Conservation (phyloP, 805 yeast species). For the Kazachstania psychrophila region DNA sequence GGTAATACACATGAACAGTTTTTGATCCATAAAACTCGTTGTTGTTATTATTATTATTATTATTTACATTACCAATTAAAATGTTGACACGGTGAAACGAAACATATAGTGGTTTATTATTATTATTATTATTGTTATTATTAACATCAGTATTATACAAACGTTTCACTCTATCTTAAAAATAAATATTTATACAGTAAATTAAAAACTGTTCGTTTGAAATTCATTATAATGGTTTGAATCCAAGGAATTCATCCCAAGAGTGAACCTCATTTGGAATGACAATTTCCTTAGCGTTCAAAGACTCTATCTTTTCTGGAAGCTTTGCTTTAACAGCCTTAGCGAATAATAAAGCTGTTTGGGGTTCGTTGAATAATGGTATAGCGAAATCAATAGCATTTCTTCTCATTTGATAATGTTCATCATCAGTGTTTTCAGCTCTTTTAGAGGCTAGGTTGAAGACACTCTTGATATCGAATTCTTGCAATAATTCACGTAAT, state of each 20-base stretch:
- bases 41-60: too few species aligned
- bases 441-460: conserved; percentile 86
- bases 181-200: too few species aligned
- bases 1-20: too few species aligned
- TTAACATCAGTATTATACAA: too few species aligned
- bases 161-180: too few species aligned
- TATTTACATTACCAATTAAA: too few species aligned
- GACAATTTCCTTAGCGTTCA: conserved; percentile 41
- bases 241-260: conserved; percentile 96
- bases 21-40: too few species aligned
- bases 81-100: too few species aligned
- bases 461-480: conserved; percentile 75
- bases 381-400: conserved; percentile 97
- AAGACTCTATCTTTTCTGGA: conserved; percentile 37
- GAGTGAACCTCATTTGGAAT: conserved; percentile 83
- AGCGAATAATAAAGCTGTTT: conserved; percentile 82
- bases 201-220: too few species aligned
- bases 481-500: conserved; percentile 86
- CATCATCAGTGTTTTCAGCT: conserved; percentile 76
- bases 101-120: too few species aligned
- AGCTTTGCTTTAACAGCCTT: conserved; percentile 67
- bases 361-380: conserved; percentile 94
- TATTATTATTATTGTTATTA: too few species aligned
- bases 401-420: conserved; percentile 96
- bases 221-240: conserved; percentile 62